Conservation (phyloP, 2,329 filamentous ascomycete species). For the Bipolaris zeicola region DNA sequence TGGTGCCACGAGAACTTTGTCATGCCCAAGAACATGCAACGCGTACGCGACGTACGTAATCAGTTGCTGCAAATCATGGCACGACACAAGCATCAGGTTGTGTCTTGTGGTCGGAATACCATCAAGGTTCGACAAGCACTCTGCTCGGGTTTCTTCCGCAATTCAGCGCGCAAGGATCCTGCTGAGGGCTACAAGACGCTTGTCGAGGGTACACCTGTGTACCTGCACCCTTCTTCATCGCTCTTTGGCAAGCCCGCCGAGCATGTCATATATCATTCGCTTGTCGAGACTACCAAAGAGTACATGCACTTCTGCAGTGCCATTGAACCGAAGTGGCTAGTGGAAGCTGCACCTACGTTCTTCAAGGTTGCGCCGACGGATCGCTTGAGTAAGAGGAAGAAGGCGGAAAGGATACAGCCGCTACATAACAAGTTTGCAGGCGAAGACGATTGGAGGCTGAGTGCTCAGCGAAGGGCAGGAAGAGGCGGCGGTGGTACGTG, state of each 20-base stretch:
- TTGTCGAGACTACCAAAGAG: slow-evolving; percentile 94
- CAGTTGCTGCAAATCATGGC: slow-evolving; percentile 95
- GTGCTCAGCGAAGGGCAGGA: slow-evolving; percentile 82
- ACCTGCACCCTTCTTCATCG: slow-evolving; percentile 88
- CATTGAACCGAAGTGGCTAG: slow-evolving; percentile 93
- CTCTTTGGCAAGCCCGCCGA: slow-evolving; percentile 95
- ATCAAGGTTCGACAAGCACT: slow-evolving; percentile 85
- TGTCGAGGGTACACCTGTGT: slow-evolving; percentile 92
- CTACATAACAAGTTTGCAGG: slow-evolving; percentile 90
- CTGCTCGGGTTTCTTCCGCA: slow-evolving; percentile 94
- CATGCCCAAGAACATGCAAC: slow-evolving; percentile 84
- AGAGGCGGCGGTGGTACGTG: slow-evolving; percentile 92
- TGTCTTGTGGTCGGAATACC: slow-evolving; percentile 86
- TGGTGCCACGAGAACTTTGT: slow-evolving; percentile 99
- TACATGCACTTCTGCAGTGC: slow-evolving; percentile 95
- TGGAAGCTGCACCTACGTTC: slow-evolving; percentile 97
- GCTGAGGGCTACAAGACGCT: slow-evolving; percentile 98
- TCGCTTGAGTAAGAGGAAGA: slow-evolving; percentile 85
- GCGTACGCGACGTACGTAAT: slow-evolving; percentile 88
- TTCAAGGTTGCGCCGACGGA: slow-evolving; percentile 96
- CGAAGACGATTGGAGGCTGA: slow-evolving; percentile 94
- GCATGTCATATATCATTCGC: slow-evolving; percentile 90
- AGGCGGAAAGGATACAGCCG: slow-evolving; percentile 92
- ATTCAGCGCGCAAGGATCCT: slow-evolving; percentile 91
- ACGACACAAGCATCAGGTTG: slow-evolving; percentile 79